A percentile compares a stretch with the other conserved stretches of the same genome.
Evolutionary conservation across 768 basidiomycete species (phyloP).

Genomic region (Phallus indusiatus): DNA sequence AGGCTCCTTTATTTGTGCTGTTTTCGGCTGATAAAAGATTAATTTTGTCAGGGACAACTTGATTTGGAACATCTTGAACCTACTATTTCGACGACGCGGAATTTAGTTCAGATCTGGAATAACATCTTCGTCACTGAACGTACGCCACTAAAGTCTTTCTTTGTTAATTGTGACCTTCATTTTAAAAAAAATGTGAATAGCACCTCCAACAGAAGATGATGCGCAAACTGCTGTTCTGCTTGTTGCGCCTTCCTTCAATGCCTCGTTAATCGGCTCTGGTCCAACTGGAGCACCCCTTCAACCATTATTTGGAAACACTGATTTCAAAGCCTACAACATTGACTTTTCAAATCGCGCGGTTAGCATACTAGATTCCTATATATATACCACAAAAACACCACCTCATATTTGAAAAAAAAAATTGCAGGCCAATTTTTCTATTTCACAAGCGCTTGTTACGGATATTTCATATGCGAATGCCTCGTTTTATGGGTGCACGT

Average conservation of each 20-base stretch:
- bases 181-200: slow-evolving; percentile 22
- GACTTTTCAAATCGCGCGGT: slow-evolving; percentile 62
- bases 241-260: slow-evolving; percentile 46
- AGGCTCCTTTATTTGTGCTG: neutral
- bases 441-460: slow-evolving; percentile 53
- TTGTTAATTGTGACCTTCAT: neutral
- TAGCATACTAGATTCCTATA: too few species aligned
- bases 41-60: slow-evolving; percentile 39
- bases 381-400: neutral
- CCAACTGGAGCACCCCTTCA: slow-evolving; percentile 47
- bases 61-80: slow-evolving; percentile 27
- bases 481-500: slow-evolving; percentile 56
- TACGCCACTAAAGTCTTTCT: neutral
- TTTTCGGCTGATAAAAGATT: neutral
- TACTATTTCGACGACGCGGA: slow-evolving; percentile 33
- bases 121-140: slow-evolving; percentile 26
- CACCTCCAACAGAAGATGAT: slow-evolving; percentile 29
- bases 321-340: slow-evolving; percentile 61
- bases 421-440: slow-evolving; percentile 43
- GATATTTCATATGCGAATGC: slow-evolving; percentile 58
- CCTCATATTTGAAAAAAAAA: slow-evolving; percentile 3
- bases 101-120: slow-evolving; percentile 46
- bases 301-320: slow-evolving; percentile 39
- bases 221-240: slow-evolving; percentile 50
- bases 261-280: slow-evolving; percentile 50